phyloP scores from a whole-genome alignment of 768 basidiomycete genomes.

The Lentinula boryana region DNA sequence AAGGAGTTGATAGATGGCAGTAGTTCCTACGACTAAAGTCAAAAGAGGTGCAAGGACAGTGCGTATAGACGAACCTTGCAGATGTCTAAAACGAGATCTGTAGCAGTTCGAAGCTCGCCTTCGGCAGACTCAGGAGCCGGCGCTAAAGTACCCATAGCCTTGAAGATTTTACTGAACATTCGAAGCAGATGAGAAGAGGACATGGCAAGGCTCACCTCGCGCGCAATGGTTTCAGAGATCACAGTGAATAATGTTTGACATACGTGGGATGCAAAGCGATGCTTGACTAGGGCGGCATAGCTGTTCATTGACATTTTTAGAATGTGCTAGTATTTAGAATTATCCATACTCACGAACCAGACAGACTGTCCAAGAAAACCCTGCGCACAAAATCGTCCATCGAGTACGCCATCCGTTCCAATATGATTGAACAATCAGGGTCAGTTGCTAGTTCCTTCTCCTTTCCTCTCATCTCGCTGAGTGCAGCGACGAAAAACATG shows the following conservation, averaged over 20 bases:
- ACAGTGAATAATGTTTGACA: constrained; percentile 83
- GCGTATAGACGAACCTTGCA: constrained; percentile 43
- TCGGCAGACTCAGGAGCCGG: constrained; percentile 32
- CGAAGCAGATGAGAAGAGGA: background rate
- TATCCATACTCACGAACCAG: constrained; percentile 69
- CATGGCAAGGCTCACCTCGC: constrained; percentile 47
- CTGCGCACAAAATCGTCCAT: constrained; percentile 97
- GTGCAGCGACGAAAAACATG: constrained; percentile 74
- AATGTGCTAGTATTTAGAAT: background rate
- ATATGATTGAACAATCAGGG: constrained; percentile 83
- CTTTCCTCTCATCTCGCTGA: constrained; percentile 80
- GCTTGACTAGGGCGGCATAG: constrained; percentile 57
- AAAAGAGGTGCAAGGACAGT: background rate
- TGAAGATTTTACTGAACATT: background rate
- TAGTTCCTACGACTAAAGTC: constrained; percentile 50
- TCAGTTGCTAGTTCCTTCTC: constrained; percentile 91
- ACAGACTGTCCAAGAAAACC: constrained; percentile 82
- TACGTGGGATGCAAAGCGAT: constrained; percentile 95
- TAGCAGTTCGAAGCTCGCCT: constrained; percentile 66
- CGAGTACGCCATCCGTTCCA: constrained; percentile 87
- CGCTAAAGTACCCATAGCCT: background rate
- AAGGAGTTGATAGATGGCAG: constrained; percentile 55
- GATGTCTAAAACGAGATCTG: constrained; percentile 55
- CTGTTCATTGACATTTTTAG: constrained; percentile 25
- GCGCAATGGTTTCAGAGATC: constrained; percentile 52